Conservation (phyloP, 2,329 filamentous ascomycete genomes). For the Neocucurbitaria cava region DNA sequence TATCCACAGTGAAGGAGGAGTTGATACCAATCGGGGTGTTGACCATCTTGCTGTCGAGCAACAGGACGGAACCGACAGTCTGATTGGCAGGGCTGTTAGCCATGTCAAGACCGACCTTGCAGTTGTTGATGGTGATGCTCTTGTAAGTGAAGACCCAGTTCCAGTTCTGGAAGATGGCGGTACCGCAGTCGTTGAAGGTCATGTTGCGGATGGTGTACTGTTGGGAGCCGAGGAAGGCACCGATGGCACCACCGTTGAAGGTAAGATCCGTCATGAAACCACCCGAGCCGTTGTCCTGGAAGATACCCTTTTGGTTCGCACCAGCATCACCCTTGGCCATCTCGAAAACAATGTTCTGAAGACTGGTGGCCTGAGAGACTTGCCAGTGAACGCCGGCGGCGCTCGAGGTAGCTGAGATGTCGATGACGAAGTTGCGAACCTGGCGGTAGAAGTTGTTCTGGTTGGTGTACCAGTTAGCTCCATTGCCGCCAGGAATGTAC, state of each 20-base stretch:
- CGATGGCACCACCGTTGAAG: conserved; percentile 67
- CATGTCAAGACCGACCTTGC: conserved; percentile 58
- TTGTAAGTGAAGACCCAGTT: conserved; percentile 61
- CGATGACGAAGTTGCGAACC: conserved; percentile 62
- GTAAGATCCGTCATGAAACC: conserved; percentile 66
- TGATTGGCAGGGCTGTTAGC: conserved; percentile 66
- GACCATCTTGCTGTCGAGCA: conserved; percentile 80
- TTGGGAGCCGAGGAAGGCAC: conserved; percentile 68
- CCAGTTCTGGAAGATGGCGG: conserved; percentile 62
- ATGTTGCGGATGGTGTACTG: conserved; percentile 64
- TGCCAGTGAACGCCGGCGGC: conserved; percentile 70
- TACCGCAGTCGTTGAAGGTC: conserved; percentile 58
- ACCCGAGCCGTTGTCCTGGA: conserved; percentile 67
- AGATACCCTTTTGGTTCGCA: conserved; percentile 64
- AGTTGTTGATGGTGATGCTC: conserved; percentile 56
- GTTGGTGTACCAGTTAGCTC: conserved; percentile 59
- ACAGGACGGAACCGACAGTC: conserved; percentile 82
- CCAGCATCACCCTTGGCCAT: conserved; percentile 56
- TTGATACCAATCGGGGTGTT: conserved; percentile 79
- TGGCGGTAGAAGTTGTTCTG: conserved; percentile 65
- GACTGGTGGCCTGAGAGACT: conserved; percentile 68
- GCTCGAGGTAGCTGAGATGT: conserved; percentile 50
- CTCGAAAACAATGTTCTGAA: conserved; percentile 68
- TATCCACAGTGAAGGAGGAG: conserved; percentile 76
- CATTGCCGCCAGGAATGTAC: conserved; percentile 70